Evolutionary conservation across 2,329 filamentous ascomycete genomes (phyloP), one percentile per base, ranked within the genome.

Genomic region (Cercospora janseana): DNA sequence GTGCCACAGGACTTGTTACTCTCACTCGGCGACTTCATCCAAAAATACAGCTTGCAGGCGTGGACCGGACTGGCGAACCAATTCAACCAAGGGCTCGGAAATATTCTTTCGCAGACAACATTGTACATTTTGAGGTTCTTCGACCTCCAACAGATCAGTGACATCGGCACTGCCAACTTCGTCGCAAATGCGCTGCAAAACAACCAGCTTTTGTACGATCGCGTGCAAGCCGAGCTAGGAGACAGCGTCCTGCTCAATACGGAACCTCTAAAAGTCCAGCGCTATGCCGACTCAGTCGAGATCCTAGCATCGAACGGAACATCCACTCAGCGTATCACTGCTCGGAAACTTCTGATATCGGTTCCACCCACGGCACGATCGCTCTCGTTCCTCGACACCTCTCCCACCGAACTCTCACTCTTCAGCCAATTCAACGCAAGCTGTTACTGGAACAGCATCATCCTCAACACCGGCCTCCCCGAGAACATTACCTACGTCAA

Each of bases 1-100:
- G 69, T 77, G 0, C 75, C 75, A 0, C 66, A 70, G 23, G 75
- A 77, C 32, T 63, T 80, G 2, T 59, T 74, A 15, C 60, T 77
- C 3, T 69, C 75, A 2, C 79, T 75, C 49, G 69, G 72, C 13
- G 67, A 76, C 3, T 79, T 79, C 48, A 65, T 75, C 9, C 60
- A 66, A 26, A 78, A 79, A 60, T 72, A 79, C 60, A 60, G 66
- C n/a, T 61, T 80, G 4, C 60, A 68, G 15, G 71, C 67, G 21
- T 64, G 72, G 2, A 66, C 76, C 1, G 67, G 65, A n/a, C 63
- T 68, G 6, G 66, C 76, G 12, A 75, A 69, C 52, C 57, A 59
- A 10, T 70, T 70, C 48, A 69, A 70, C 16, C 69, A 76, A 42
- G 77, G 75, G 3, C 56, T 75, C 2, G 72, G 72, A 12, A 71